These are phyloP conservation scores for Aspergillus sp. DNA, from an alignment of 2,329 filamentous ascomycete genomes.

Conservation along the genomic window DNA sequence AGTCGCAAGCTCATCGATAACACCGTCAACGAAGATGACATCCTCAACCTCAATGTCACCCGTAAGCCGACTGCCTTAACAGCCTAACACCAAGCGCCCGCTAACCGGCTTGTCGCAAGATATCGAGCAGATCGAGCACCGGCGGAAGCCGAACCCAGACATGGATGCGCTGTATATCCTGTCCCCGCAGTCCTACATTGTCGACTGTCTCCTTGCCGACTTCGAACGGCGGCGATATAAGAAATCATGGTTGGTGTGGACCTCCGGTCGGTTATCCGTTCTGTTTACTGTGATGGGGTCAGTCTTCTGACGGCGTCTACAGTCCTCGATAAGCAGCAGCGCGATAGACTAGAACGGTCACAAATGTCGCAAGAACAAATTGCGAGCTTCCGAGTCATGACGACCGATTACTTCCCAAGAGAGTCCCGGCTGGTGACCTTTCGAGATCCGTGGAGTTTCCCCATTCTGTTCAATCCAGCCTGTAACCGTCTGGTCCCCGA, in stretches of 20 bases:
- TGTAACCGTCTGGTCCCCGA: constrained; percentile 80
- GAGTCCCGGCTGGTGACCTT: constrained; percentile 92
- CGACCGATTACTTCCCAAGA: constrained; percentile 83
- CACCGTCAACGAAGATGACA: constrained; percentile 90
- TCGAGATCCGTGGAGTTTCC: constrained; percentile 93
- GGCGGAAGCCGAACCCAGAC: constrained; percentile 74
- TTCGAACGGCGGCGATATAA: constrained; percentile 81
- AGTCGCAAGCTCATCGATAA: constrained; percentile 87
- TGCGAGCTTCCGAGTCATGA: constrained; percentile 75
- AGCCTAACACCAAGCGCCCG: constrained; percentile 7
- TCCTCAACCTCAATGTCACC: constrained; percentile 93
- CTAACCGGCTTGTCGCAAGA: constrained; percentile 52
- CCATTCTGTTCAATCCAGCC: constrained; percentile 81
- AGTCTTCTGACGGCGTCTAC: constrained; percentile 28
- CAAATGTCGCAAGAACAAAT: constrained; percentile 69
- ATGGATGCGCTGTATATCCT: constrained; percentile 96
- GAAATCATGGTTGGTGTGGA: constrained; percentile 82
- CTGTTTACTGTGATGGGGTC: constrained; percentile 5
- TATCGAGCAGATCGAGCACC: constrained; percentile 90
- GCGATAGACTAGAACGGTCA: constrained; percentile 71
- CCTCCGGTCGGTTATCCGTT: constrained; percentile 51
- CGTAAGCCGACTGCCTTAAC: constrained; percentile 56
- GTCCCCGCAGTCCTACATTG: constrained; percentile 78
- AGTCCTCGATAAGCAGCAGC: constrained; percentile 67
- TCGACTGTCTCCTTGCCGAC: constrained; percentile 92